phyloP scores from a whole-genome alignment of 352 stramenopile species.

The Pseudoperonospora humuli region DNA sequence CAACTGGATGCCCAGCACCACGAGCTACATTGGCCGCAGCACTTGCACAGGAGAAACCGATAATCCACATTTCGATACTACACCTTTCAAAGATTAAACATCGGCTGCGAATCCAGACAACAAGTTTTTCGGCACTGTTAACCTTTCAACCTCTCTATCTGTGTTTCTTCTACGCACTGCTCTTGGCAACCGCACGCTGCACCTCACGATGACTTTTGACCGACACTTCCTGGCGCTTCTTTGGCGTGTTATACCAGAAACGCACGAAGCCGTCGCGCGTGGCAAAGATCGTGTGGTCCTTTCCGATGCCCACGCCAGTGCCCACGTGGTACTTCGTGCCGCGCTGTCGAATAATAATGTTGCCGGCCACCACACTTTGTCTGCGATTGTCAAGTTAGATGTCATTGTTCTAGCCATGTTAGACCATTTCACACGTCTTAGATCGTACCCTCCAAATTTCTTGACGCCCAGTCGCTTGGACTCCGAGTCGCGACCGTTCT shows the following conservation, averaged over 20 bases:
- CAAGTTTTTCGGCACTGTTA: constrained; percentile 7
- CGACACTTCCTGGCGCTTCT: constrained; percentile 82
- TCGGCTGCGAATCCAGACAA: constrained; percentile 1
- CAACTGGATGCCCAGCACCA: constrained; percentile 4
- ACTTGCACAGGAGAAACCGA: neutral
- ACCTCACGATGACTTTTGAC: constrained; percentile 69
- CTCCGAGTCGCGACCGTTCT: constrained; percentile 95
- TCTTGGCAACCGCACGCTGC: constrained; percentile 26
- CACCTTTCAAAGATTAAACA: neutral
- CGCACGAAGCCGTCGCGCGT: constrained; percentile 82
- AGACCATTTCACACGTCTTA: neutral
- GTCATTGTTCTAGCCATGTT: neutral
- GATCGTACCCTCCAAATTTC: constrained; percentile 87
- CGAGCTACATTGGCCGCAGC: neutral
- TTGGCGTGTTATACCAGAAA: constrained; percentile 86
- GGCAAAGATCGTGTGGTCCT: constrained; percentile 92
- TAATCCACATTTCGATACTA: neutral
- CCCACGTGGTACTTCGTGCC: constrained; percentile 94
- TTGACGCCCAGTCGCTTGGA: constrained; percentile 97
- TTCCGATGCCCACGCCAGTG: constrained; percentile 90
- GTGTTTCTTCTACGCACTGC: constrained; percentile 16
- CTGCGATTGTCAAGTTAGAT: constrained; percentile 26
- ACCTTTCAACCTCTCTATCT: neutral
- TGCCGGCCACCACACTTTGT: constrained; percentile 86
- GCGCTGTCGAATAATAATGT: constrained; percentile 97